Evolutionary conservation across 164 flowering plant species (phyloP), one percentile per base, ranked within the genome.

Genomic region (Stephania cephalantha): DNA sequence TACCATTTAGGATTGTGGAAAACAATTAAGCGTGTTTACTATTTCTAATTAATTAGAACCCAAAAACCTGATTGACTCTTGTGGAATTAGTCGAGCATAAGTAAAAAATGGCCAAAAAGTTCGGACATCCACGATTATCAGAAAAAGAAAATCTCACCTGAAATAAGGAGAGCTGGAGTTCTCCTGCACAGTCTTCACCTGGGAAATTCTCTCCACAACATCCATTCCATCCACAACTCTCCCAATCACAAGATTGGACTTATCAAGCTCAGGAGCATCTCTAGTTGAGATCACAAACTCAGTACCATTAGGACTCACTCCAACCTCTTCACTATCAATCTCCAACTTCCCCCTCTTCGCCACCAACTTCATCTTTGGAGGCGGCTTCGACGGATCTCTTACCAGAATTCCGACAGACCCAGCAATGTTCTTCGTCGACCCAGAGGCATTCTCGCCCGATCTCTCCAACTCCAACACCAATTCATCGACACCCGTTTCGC

Each of bases 151-250:
- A 22, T 17, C n/a, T 79, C 69, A 95, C 98, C 96, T 91, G 91
- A 93, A 95, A 76, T 90, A 95, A 53, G 94, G 94, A 70, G 97
- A 95, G 50, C 79, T 75, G 52, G 98, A 86, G 72, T 93, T 93
- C 76, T 93, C 99, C 74, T 87, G 85, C 74, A 93, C 97, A n/a
- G 96, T 95, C 83, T 93, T 88, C 74, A 93, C 96, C 71, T 85
- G 83, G 10, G 84, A 86, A 20, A 95, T 87, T 81, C 70, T 89
- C 79, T 87, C 84, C 63, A 88, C 96, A 67, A 90, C 96, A 25
- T 90, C 93, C 92, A 89, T 88, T 5, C 98, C 98, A 48, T 81
- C 90, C 83, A 91, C 46, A 6, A 95, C 94, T 79, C 77, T 85
- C 29, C 97, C 98, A 45, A 95, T 78, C 69, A 93, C 95, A 72